Evolutionary conservation across 768 basidiomycete genomes (phyloP), one percentile per base, ranked within the genome.

Genomic region (Fomitopsis serialis): DNA sequence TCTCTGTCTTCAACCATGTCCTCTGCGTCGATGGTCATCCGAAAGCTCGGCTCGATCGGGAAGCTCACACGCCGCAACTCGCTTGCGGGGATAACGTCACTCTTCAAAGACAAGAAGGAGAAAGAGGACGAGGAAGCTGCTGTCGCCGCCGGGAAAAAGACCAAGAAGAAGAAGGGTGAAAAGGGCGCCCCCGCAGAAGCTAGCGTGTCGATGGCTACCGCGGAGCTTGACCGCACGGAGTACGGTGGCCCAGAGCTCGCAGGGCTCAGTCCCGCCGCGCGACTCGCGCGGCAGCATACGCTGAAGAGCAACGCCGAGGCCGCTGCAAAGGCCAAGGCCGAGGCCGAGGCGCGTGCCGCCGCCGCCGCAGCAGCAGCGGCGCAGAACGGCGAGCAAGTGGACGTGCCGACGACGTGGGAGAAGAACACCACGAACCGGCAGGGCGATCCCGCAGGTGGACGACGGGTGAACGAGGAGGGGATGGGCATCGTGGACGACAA

Each of bases 11-110:
- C 91, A 8, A 97, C 96, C 43, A 95, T 97, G 61, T 91, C 88
- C 58, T 92, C 89, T 48, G 96, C 96, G 21, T 92, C 89, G 42
- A 88, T 98, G 67, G 96, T 98, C 81, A 95, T 97, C 62, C 82
- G 95, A 59, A 98, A 97, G 74, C 84, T 98, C 45, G 90, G 95
- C 2, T 84, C 85, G 36, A 85, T 97, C 71, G 91, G 92, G 29
- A 92, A 89, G 69, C 78, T 97, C 15, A 91, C 92, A 9, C 73
- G 93, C 48, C 78, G 93, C 42, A 96, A 95, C 66, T 92, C 90
- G 35, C 72, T 98, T 37, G 87, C 89, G 50, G 89, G 92, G 25
- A 94, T 98, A 66, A 92, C 93, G 19, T 90, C 88, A 46, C 74
- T 98, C 53, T 97, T 98, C 79, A 96, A 95, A 71, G 92, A 93